Percentiles rank a stretch among this genome's conserved stretches.
phyloP scores from a whole-genome alignment of 164 flowering plant species.

The Kingdonia uniflora region DNA sequence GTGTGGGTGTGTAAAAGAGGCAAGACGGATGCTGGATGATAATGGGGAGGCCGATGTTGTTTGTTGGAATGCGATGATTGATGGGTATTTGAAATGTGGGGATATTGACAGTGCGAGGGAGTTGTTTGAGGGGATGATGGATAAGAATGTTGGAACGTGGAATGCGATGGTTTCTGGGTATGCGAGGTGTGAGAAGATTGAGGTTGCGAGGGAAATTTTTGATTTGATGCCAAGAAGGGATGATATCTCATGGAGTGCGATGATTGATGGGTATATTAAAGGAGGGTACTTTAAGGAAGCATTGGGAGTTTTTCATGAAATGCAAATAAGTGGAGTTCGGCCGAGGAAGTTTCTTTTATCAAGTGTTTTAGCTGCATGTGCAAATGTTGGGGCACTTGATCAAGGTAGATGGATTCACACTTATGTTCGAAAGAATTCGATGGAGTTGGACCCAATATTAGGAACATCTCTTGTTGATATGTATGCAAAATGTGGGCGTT shows the following conservation, averaged over 20 bases:
- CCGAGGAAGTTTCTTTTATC: conserved; percentile 22
- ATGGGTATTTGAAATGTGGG: conserved; percentile 38
- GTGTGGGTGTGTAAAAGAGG: conserved; percentile 22
- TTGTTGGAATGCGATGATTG: conserved; percentile 49
- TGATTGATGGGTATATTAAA: conserved; percentile 42
- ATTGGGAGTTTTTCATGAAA: conserved; percentile 28
- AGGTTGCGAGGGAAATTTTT: conserved; percentile 28
- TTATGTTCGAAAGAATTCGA: conserved; percentile 18
- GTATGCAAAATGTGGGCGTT: conserved; percentile 34
- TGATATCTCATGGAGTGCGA: conserved; percentile 59
- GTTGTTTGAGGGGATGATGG: conserved; percentile 27
- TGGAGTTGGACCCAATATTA: conserved; percentile 17
- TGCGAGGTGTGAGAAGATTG: conserved; percentile 26
- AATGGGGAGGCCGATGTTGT: conserved; percentile 24
- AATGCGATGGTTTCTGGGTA: conserved; percentile 43
- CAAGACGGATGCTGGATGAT: conserved; percentile 26
- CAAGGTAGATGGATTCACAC: conserved; percentile 37
- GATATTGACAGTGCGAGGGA: conserved; percentile 27
- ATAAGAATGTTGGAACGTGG: conserved; percentile 33
- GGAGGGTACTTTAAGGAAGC: conserved; percentile 32
- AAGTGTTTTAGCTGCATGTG: conserved; percentile 36
- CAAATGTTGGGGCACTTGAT: conserved; percentile 37
- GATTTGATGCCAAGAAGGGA: conserved; percentile 32
- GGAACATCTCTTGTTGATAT: conserved; percentile 34
- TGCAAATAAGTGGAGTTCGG: conserved; percentile 26